Conservation (phyloP, 2,329 filamentous ascomycete genomes). For the Tolypocladium endophyticum region DNA sequence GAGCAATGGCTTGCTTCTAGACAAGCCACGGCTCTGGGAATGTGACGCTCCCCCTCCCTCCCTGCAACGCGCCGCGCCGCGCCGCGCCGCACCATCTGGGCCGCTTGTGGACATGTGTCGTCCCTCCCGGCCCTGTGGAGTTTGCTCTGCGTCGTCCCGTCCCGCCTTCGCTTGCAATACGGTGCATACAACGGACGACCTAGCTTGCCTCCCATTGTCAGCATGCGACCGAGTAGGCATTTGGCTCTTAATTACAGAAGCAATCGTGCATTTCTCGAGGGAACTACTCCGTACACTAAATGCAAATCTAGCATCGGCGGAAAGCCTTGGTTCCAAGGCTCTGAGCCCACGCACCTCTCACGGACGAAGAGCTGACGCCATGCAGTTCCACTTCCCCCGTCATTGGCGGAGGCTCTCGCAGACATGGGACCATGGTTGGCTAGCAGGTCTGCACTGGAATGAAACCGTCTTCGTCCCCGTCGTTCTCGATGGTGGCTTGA, state of each 20-base stretch:
- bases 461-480: not conserved
- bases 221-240: not conserved
- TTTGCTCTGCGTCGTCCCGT: not conserved
- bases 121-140: not conserved
- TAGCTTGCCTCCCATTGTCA: not conserved
- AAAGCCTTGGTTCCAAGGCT: not conserved
- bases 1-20: not conserved
- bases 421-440: not conserved
- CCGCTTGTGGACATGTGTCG: not conserved
- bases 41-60: not conserved
- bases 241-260: slow-evolving; percentile 11
- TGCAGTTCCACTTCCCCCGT: not conserved
- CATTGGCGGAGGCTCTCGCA: not conserved
- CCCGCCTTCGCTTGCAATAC: not conserved
- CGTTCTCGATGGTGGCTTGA: not conserved
- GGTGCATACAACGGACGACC: not conserved
- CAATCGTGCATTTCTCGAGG: slow-evolving; percentile 19
- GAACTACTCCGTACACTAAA: slow-evolving; percentile 19
- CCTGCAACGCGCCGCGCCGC: not conserved
- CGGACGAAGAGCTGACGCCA: not conserved
- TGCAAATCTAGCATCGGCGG: not conserved
- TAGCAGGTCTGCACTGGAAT: not conserved
- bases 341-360: not conserved
- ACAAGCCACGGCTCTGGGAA: not conserved
- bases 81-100: not conserved